phyloP scores from a whole-genome alignment of 1,139 yeast genomes.

The Kazachstania sp. region DNA sequence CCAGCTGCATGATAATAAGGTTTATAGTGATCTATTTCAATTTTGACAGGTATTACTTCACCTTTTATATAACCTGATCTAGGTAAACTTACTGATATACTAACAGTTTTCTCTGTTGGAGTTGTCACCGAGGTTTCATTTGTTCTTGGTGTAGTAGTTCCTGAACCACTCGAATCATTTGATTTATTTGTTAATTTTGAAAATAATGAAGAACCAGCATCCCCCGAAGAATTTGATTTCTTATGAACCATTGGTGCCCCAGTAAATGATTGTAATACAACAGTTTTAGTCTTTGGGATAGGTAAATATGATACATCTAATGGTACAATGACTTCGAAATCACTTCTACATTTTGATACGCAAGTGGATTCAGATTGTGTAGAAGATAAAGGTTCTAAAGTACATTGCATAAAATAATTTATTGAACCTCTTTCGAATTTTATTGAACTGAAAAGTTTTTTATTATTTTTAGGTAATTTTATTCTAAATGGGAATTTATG shows the following conservation, averaged over 20 bases:
- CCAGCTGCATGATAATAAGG: slow-evolving; percentile 68
- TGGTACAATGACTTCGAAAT: slow-evolving; percentile 58
- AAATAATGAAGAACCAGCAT: slow-evolving; percentile 16
- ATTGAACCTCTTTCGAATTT: slow-evolving; percentile 83
- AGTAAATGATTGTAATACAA: slow-evolving; percentile 44
- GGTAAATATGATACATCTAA: slow-evolving; percentile 63
- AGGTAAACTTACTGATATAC: slow-evolving; percentile 51
- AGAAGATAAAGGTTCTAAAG: slow-evolving; percentile 32
- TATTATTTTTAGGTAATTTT: slow-evolving; percentile 46
- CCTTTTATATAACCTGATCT: slow-evolving; percentile 71
- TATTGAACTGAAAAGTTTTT: slow-evolving; percentile 59
- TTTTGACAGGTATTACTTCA: slow-evolving; percentile 63
- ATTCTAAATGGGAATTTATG: slow-evolving; percentile 83
- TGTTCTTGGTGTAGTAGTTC: background rate
- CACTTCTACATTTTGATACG: slow-evolving; percentile 39
- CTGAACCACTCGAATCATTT: slow-evolving; percentile 10
- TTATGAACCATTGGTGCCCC: background rate
- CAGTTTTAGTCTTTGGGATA: slow-evolving; percentile 56
- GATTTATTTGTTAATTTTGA: slow-evolving; percentile 17
- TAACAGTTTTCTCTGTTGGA: slow-evolving; percentile 35
- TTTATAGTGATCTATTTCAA: slow-evolving; percentile 60
- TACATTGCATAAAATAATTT: slow-evolving; percentile 54
- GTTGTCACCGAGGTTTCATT: background rate
- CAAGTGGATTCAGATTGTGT: slow-evolving; percentile 10
- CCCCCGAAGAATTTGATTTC: slow-evolving; percentile 9